Evolutionary conservation across 192 early-diverging fungal genomes (phyloP), one percentile per base, ranked within the genome.

Genomic region (Rhizoclosmatium sp.): DNA sequence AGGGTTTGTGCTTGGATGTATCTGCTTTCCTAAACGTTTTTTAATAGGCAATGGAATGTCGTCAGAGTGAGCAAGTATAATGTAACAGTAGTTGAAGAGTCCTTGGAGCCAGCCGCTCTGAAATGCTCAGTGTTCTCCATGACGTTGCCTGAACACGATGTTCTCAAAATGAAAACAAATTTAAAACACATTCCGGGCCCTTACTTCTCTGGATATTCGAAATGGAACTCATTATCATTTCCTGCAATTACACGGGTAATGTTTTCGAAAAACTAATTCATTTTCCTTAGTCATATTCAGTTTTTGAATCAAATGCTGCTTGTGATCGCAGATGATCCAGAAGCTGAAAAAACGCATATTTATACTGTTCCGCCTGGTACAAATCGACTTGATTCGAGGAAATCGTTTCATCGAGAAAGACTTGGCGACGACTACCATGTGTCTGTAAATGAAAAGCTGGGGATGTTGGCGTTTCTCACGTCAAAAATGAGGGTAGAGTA

Each of bases 261-360:
- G 19, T 56, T 56, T 19, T 56, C 54, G 10, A 56, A 9, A 56
- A 56, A 56, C 19, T 56, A 1, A 56, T 56, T 56, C 19, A 0
- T 56, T 14, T 56, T 56, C 9, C 54, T 0, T 0, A 56, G 54
- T 9, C 54, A 56, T 1, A 56, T 56, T 56, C 54, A 56, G 54
- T 56, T 14, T 56, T 56, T 56, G 54, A n/a, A n/a, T 9, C 10
- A 9, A 9, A 56, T 56, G 54, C 19, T 56, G 54, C 54, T 56
- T 56, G 54, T 56, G 9, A n/a, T 56, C 19, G 54, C 54, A n/a
- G 54, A 56, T n/a, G 54, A 56, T 56, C 54, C 54, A 9, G 54
- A 56, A 56, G 19, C 54, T 9, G 54, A 56, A 56, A 56, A 56
- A n/a, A 56, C 54, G 54, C 54, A 56, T n/a, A n/a, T 56, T 56